These are phyloP conservation scores for Avena atlantica DNA, from an alignment of 176 grass and related monocot species.

Conservation along the genomic window DNA sequence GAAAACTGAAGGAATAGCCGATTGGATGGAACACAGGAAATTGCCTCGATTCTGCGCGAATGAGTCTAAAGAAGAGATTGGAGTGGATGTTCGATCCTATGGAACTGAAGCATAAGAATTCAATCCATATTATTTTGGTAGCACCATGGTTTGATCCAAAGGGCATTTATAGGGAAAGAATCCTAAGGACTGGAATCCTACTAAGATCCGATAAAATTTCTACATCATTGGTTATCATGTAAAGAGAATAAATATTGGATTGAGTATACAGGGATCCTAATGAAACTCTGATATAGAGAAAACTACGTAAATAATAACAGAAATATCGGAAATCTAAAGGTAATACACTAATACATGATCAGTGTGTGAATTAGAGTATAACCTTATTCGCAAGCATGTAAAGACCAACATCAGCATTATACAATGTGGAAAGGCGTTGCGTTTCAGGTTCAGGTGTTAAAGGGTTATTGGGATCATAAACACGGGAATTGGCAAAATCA, in stretches of 20 bases:
- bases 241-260: conserved; percentile 2
- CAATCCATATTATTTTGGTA: not conserved
- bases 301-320: not conserved
- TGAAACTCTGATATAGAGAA: not conserved
- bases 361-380: conserved; percentile 20
- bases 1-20: not conserved
- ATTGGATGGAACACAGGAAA: not conserved
- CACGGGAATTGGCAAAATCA: conserved; percentile 86
- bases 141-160: not conserved
- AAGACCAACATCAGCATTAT: conserved; percentile 97
- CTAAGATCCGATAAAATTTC: not conserved
- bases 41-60: not conserved
- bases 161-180: not conserved
- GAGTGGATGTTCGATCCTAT: not conserved
- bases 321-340: conserved; percentile 1
- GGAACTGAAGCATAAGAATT: not conserved
- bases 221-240: not conserved
- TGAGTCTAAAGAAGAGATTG: not conserved
- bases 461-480: conserved; percentile 73
- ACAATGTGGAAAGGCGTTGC: conserved; percentile 87
- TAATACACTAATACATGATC: not conserved
- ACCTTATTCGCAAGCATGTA: conserved; percentile 99
- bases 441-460: conserved; percentile 72
- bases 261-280: not conserved
- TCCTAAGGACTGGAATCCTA: not conserved